Conservation (phyloP, 257 asterid genomes). For the Solanum tarapatanum region DNA sequence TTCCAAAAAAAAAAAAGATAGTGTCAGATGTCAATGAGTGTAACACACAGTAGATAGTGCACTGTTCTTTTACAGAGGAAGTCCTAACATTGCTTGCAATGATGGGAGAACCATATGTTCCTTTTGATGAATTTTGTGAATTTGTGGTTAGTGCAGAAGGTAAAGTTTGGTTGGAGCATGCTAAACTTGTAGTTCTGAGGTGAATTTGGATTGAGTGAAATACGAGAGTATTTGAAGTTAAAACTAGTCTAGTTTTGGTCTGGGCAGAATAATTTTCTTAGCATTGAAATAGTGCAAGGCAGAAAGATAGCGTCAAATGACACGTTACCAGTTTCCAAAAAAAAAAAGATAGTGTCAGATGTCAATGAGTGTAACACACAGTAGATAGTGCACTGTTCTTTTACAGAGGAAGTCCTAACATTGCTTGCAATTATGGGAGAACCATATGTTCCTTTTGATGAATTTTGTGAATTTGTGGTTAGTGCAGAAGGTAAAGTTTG, state of each 20-base stretch:
- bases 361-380: no score
- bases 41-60: neutral
- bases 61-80: no score
- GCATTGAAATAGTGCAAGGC: neutral
- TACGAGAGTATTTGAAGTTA: neutral
- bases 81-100: no score
- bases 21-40: no score
- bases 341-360: neutral
- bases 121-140: neutral
- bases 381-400: neutral
- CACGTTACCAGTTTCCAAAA: neutral
- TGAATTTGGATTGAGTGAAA: neutral
- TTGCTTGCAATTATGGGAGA: neutral
- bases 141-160: neutral
- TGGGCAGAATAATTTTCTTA: neutral
- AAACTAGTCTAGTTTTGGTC: neutral
- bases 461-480: neutral
- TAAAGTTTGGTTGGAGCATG: neutral
- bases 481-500: neutral
- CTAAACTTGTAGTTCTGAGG: neutral
- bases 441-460: neutral
- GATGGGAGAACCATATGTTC: neutral
- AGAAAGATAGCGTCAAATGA: neutral
- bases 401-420: neutral
- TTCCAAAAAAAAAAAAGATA: neutral